phyloP scores from a whole-genome alignment of 495 filamentous ascomycete genomes.

The Lasiosphaeris hirsuta region DNA sequence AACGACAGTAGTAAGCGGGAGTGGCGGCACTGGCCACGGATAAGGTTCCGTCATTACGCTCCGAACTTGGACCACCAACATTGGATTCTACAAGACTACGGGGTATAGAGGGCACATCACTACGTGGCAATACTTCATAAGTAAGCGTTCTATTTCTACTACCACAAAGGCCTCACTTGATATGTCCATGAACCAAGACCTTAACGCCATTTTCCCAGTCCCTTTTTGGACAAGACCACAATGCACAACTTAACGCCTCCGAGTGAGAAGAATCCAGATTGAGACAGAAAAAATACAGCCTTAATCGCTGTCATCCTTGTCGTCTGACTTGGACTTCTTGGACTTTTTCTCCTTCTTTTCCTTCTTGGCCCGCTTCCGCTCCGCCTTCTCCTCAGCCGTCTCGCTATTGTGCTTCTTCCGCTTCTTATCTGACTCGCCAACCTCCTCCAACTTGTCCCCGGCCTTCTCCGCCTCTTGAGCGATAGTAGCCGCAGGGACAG shows the following conservation, averaged over 20 bases:
- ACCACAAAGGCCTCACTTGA: too few species aligned
- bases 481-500: slow-evolving; percentile 23
- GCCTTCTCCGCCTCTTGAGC: slow-evolving; percentile 27
- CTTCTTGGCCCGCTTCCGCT: slow-evolving; percentile 72
- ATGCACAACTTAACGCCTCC: not conserved
- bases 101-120: too few species aligned
- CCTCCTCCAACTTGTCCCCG: slow-evolving; percentile 40
- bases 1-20: too few species aligned
- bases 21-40: too few species aligned
- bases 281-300: not conserved
- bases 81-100: too few species aligned
- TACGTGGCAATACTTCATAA: too few species aligned
- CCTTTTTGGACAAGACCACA: not conserved
- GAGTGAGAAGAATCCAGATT: slow-evolving; percentile 4
- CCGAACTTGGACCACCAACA: too few species aligned
- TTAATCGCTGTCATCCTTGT: slow-evolving; percentile 47
- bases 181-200: too few species aligned
- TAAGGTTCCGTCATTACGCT: too few species aligned
- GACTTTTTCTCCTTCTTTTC: slow-evolving; percentile 55
- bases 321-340: slow-evolving; percentile 50
- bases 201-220: not conserved
- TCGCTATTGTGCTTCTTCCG: slow-evolving; percentile 80
- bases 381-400: slow-evolving; percentile 70
- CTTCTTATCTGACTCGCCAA: slow-evolving; percentile 58
- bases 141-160: too few species aligned